These are phyloP conservation scores for Penicillium sp. DNA, from an alignment of 2,329 filamentous ascomycete species.

Conservation along the genomic window DNA sequence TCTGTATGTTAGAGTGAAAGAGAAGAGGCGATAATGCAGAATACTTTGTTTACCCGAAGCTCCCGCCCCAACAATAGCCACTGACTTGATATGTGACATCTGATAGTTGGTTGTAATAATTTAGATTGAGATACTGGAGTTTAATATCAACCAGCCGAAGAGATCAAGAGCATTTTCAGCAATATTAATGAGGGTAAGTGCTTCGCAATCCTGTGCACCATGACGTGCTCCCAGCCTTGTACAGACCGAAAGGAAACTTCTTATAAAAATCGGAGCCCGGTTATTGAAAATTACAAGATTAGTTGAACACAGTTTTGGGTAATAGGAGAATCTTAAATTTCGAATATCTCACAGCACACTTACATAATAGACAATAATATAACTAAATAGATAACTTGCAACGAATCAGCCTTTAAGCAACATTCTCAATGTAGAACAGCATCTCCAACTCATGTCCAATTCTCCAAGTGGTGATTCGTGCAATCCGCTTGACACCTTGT, in stretches of 20 bases:
- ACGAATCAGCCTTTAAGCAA: neutral
- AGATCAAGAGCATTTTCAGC: neutral
- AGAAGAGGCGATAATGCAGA: neutral
- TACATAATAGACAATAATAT: neutral
- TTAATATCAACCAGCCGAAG: neutral
- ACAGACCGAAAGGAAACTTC: neutral
- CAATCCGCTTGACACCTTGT: constrained; percentile 7
- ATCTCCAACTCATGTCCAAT: neutral
- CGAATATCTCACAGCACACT: too few species aligned
- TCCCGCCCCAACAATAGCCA: neutral
- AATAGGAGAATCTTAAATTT: neutral
- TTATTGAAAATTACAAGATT: too few species aligned
- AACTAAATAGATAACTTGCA: neutral
- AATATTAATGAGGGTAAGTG: neutral
- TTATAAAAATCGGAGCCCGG: too few species aligned
- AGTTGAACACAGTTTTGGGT: too few species aligned
- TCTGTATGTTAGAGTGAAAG: neutral
- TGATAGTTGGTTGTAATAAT: neutral
- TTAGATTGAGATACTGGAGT: neutral
- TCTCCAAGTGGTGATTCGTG: neutral
- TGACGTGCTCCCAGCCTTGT: neutral
- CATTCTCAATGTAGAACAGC: neutral
- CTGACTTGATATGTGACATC: neutral
- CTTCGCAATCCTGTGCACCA: neutral
- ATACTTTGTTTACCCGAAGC: neutral